Conservation (phyloP, 495 filamentous ascomycete species). For the Penicillium psychrofluorescens region DNA sequence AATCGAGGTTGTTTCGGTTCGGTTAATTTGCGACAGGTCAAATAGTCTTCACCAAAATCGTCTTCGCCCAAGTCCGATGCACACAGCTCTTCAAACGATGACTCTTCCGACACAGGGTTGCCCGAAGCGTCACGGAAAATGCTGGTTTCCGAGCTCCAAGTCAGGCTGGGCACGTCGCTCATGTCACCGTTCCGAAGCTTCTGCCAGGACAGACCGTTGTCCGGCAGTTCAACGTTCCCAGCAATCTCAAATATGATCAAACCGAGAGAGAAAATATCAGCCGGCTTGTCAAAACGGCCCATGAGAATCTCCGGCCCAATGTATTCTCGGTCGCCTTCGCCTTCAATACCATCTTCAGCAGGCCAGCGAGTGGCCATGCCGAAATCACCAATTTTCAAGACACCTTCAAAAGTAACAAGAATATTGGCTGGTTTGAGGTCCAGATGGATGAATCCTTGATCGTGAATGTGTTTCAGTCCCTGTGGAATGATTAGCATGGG, state of each 20-base stretch:
- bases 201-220: conserved; percentile 86
- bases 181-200: conserved; percentile 80
- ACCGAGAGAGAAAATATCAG: conserved; percentile 89
- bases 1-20: conserved; percentile 21
- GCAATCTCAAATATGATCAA: conserved; percentile 91
- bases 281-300: conserved; percentile 79
- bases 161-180: conserved; percentile 76
- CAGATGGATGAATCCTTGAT: conserved; percentile 81
- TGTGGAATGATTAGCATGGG: conserved; percentile 35
- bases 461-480: conserved; percentile 85
- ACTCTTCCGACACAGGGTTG: conserved; percentile 45
- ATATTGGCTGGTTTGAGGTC: conserved; percentile 95
- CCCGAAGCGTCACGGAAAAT: conserved; percentile 71
- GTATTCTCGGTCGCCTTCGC: conserved; percentile 93
- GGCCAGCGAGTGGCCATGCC: conserved; percentile 83
- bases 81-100: conserved; percentile 46
- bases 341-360: conserved; percentile 65
- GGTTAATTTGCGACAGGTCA: conserved; percentile 17
- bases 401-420: conserved; percentile 82
- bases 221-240: conserved; percentile 82
- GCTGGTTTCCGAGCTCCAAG: conserved; percentile 62
- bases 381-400: conserved; percentile 93
- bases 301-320: conserved; percentile 85
- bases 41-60: conserved; percentile 29
- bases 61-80: conserved; percentile 42